Evolutionary conservation across 2,329 filamentous ascomycete species (phyloP), one percentile per base, ranked within the genome.

Genomic region (Emergomyces africanus): DNA sequence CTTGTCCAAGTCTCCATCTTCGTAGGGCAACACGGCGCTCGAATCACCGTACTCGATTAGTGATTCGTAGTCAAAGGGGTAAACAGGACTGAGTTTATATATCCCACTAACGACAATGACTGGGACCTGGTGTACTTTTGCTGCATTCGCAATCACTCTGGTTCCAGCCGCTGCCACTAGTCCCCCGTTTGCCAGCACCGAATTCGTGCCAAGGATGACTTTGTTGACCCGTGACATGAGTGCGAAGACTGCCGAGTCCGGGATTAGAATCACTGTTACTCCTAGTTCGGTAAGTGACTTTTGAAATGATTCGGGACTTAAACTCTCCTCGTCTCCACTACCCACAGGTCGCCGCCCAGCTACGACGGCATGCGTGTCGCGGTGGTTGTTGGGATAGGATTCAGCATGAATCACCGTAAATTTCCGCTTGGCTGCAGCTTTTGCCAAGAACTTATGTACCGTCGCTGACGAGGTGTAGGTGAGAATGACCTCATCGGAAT

Each of bases 191-290:
- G 89, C 89, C 51, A 95, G 84, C 33, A 99, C 89, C 3, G 88
- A 87, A 68, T 91, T 87, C 5, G 92, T 92, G 14, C 88, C 87
- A 6, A 99, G 79, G 54, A 99, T 88, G 62, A 99, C 92, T 76
- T 96, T 96, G 79, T 92, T 95, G 66, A 96, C 89, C 61, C 88
- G 85, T 9, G 91, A 88, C 89, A 99, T 97, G 67, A 97, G 88
- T 0, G 91, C 90, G 76, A 91, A 95, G 58, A 95, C 82, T 10
- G 90, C 88, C 8, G 85, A 87, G 72, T 95, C 91, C 49, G 89
- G 85, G 59, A 97, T 85, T 61, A 89, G 82, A 65, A 96, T 88
- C 48, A 95, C 87, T 1, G 84, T 87, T 59, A 95, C 88, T 30
- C 91, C 91, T 41, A 86, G 83, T 0, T 85, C 82, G 4, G 83